These are phyloP conservation scores for Paecilomyces dactylethromorphus DNA, from an alignment of 2,329 filamentous ascomycete genomes.

Conservation along the genomic window DNA sequence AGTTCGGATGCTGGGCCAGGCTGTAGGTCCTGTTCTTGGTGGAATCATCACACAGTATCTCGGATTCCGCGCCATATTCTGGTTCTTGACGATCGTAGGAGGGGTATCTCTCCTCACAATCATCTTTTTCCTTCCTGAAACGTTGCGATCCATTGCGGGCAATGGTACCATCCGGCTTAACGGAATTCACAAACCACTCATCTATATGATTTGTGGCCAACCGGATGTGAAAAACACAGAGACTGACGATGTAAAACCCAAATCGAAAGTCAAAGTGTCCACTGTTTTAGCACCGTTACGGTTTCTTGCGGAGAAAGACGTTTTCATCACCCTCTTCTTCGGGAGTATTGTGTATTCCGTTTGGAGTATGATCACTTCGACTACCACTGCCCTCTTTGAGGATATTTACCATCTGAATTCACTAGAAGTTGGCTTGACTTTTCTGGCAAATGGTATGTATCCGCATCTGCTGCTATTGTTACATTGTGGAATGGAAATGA, in stretches of 20 bases:
- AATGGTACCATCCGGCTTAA: conserved; percentile 32
- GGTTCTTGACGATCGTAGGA: conserved; percentile 35
- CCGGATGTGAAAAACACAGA: conserved; percentile 11
- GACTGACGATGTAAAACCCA: conserved; percentile 6
- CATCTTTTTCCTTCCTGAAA: conserved; percentile 37
- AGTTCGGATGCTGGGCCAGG: conserved; percentile 40
- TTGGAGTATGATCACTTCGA: conserved; percentile 45
- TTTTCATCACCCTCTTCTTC: conserved; percentile 38
- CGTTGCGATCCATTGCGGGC: conserved; percentile 31
- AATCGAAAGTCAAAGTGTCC: conserved; percentile 21
- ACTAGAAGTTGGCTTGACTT: conserved; percentile 34
- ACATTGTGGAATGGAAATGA: not conserved
- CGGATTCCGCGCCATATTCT: conserved; percentile 35
- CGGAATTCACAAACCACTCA: conserved; percentile 36
- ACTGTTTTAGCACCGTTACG: conserved; percentile 34
- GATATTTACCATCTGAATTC: conserved; percentile 32
- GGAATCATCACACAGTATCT: conserved; percentile 28
- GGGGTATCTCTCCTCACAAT: conserved; percentile 30
- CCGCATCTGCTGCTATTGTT: not conserved
- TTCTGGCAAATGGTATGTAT: conserved; percentile 31
- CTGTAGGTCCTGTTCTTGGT: conserved; percentile 40
- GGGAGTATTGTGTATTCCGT: conserved; percentile 41
- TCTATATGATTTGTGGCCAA: conserved; percentile 22
- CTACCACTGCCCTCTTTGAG: conserved; percentile 34
- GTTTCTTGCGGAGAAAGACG: conserved; percentile 42